Evolutionary conservation across 1,284 basidiomycete species (phyloP).

Genomic region (Boletus hoseneyae): DNA sequence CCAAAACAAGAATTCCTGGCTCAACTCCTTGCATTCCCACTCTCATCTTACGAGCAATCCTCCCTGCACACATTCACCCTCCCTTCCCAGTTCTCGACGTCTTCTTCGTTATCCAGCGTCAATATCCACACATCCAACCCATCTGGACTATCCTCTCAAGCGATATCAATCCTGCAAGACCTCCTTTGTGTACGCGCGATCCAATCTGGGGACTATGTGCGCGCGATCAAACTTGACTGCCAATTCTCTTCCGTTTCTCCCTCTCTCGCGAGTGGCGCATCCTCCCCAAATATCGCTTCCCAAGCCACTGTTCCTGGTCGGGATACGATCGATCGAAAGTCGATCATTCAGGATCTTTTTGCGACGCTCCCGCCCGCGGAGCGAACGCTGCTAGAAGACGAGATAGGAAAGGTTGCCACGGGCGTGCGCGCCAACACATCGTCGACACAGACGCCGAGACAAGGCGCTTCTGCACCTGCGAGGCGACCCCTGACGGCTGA

Average conservation of each 20-base stretch:
- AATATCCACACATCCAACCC: conserved; percentile 21
- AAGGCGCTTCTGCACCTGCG: conserved; percentile 8
- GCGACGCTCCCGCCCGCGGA: conserved; percentile 58
- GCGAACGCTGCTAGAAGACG: conserved; percentile 48
- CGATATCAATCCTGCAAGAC: conserved; percentile 68
- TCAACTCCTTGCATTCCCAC: conserved; percentile 59
- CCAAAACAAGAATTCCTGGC: conserved; percentile 55
- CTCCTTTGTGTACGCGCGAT: conserved; percentile 79
- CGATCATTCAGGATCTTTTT: conserved; percentile 69
- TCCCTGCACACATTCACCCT: conserved; percentile 55
- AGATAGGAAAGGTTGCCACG: conserved; percentile 36
- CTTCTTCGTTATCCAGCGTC: conserved; percentile 11
- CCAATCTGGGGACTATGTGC: conserved; percentile 67
- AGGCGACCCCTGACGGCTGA: conserved; percentile 16
- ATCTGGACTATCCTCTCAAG: conserved; percentile 29
- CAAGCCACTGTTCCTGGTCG: conserved; percentile 10
- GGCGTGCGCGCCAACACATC: conserved; percentile 16
- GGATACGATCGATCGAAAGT: conserved; percentile 46
- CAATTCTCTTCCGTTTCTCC: conserved; percentile 42
- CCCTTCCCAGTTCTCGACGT: conserved; percentile 41
- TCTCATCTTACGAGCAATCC: conserved; percentile 60
- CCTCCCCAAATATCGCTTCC: conserved; percentile 13
- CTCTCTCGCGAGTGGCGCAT: conserved; percentile 16
- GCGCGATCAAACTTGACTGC: conserved; percentile 74
- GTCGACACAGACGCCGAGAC: conserved; percentile 10